These are phyloP conservation scores for Melanopsichium pennsylvanicum DNA, from an alignment of 1,284 basidiomycete genomes.

Conservation along the genomic window DNA sequence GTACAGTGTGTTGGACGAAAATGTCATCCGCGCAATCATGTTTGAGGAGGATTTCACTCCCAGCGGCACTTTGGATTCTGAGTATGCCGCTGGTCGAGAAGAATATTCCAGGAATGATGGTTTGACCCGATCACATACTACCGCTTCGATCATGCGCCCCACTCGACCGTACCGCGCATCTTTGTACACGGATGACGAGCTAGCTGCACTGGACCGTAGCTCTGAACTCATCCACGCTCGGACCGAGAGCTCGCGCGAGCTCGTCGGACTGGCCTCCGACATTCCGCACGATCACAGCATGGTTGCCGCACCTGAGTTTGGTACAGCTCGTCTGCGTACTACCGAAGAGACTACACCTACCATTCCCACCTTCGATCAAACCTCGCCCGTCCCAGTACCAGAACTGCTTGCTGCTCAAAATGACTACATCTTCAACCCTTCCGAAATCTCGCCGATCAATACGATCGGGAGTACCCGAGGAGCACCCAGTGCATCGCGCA, in stretches of 20 bases:
- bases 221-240: constrained; percentile 7
- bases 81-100: too few species aligned
- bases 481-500: constrained; percentile 3
- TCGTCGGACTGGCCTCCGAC: constrained; percentile 17
- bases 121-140: constrained; percentile 32
- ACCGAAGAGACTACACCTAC: constrained; percentile 9
- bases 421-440: constrained; percentile 30
- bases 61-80: background rate
- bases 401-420: background rate
- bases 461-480: constrained; percentile 26
- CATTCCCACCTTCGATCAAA: constrained; percentile 11
- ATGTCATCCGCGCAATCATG: constrained; percentile 32
- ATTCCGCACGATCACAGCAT: background rate
- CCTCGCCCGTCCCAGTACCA: background rate
- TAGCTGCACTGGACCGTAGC: constrained; percentile 15
- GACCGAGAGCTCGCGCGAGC: constrained; percentile 41
- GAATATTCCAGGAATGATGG: too few species aligned
- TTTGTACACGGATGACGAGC: constrained; percentile 50
- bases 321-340: constrained; percentile 29
- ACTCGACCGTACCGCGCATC: constrained; percentile 47
- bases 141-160: constrained; percentile 23
- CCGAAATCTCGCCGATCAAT: background rate
- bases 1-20: constrained; percentile 39
- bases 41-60: constrained; percentile 10
- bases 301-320: constrained; percentile 22